Conservation (phyloP, 106 monocot species). For the Posidonia australis region DNA sequence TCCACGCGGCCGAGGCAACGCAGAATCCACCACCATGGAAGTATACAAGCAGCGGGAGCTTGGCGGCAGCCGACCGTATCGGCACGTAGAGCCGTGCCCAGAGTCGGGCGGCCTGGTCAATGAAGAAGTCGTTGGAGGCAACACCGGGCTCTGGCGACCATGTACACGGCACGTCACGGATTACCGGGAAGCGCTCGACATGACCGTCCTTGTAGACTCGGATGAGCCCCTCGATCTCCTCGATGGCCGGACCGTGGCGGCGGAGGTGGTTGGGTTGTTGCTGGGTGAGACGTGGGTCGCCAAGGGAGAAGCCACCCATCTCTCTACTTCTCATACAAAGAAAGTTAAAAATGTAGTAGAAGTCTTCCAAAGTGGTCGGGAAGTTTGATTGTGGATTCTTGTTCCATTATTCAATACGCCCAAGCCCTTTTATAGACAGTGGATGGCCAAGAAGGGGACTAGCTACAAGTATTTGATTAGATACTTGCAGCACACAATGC, state of each 20-base stretch:
- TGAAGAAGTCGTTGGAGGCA: slow-evolving; percentile 21
- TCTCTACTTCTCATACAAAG: background rate
- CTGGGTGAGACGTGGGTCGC: background rate
- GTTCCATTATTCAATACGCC: too few species aligned
- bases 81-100: slow-evolving; percentile 55
- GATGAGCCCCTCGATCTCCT: slow-evolving; percentile 68
- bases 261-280: background rate
- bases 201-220: slow-evolving; percentile 51
- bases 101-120: slow-evolving; percentile 19
- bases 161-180: slow-evolving; percentile 35
- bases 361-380: too few species aligned
- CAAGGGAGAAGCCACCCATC: slow-evolving; percentile 1
- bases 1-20: slow-evolving; percentile 69
- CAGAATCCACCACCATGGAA: slow-evolving; percentile 95
- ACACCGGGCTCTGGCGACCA: slow-evolving; percentile 30
- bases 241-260: slow-evolving; percentile 19
- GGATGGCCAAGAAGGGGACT: too few species aligned
- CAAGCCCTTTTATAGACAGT: too few species aligned
- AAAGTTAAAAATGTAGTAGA: too few species aligned
- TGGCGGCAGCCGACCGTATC: background rate
- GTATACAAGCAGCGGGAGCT: slow-evolving; percentile 55
- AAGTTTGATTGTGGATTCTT: too few species aligned
- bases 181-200: slow-evolving; percentile 53
- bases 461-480: too few species aligned
- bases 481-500: too few species aligned